Evolutionary conservation across 2,329 filamentous ascomycete genomes (phyloP).

Genomic region (Ceratocystis eucalypticola): DNA sequence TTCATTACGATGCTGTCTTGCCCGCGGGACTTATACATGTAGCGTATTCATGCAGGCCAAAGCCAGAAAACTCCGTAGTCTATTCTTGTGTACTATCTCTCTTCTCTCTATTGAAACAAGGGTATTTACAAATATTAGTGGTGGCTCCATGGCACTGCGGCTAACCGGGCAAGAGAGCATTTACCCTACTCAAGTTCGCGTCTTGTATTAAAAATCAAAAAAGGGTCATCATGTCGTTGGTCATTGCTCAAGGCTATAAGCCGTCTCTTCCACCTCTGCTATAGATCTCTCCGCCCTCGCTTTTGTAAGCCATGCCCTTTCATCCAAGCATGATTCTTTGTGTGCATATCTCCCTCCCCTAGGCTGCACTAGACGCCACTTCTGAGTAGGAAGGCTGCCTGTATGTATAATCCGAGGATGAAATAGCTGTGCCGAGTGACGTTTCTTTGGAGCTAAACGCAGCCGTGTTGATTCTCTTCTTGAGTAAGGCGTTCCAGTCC

Average conservation of each 20-base stretch:
- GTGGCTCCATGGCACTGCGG: background rate
- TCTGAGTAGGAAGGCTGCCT: conserved; percentile 8
- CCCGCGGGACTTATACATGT: background rate
- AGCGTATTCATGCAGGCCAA: background rate
- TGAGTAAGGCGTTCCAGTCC: conserved; percentile 13
- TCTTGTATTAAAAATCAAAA: background rate
- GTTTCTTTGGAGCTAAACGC: conserved; percentile 9
- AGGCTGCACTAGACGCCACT: background rate
- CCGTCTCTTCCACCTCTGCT: background rate
- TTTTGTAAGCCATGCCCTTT: background rate
- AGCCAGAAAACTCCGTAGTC: conserved; percentile 2
- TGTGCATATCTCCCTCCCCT: background rate
- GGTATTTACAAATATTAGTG: background rate
- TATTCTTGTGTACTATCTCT: background rate
- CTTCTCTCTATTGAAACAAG: background rate
- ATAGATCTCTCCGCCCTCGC: background rate
- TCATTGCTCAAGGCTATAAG: background rate
- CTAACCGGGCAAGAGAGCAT: background rate
- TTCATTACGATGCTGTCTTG: too few species aligned
- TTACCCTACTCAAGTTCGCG: background rate
- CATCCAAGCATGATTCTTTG: background rate
- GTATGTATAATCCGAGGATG: conserved; percentile 10
- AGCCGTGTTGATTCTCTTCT: background rate
- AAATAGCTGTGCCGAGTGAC: conserved; percentile 9
- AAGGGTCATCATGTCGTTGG: background rate